A percentile compares a stretch with the other conserved stretches of the same genome.
These are phyloP conservation scores for Bisporella sp. DNA, from an alignment of 2,329 filamentous ascomycete species.

Conservation along the genomic window DNA sequence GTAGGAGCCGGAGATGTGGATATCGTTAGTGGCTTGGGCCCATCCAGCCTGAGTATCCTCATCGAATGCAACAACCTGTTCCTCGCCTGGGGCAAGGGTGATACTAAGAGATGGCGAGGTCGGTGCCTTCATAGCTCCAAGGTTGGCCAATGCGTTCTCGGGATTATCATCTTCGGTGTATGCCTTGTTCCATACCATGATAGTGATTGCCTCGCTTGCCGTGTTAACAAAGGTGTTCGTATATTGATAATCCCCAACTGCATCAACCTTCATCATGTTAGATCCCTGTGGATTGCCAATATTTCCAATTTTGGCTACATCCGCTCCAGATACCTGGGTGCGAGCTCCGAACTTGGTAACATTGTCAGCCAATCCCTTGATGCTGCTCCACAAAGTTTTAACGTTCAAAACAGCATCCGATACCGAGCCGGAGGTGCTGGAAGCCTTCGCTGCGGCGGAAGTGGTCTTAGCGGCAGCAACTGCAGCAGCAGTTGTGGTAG, in stretches of 20 bases:
- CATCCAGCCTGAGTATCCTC: slow-evolving; percentile 22
- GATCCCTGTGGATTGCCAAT: slow-evolving; percentile 20
- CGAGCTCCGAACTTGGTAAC: slow-evolving; percentile 14
- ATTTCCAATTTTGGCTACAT: slow-evolving; percentile 17
- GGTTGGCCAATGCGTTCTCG: slow-evolving; percentile 1
- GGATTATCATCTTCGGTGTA: slow-evolving; percentile 4
- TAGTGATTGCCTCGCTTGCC: slow-evolving; percentile 11
- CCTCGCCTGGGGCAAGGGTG: slow-evolving; percentile 14
- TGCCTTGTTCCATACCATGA: slow-evolving; percentile 25
- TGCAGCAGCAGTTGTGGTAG: slow-evolving; percentile 1
- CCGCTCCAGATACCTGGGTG: slow-evolving; percentile 1
- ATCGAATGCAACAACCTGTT: slow-evolving; percentile 21
- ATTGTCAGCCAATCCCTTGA: slow-evolving; percentile 20
- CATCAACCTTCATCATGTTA: slow-evolving; percentile 23
- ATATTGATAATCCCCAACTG: slow-evolving; percentile 14
- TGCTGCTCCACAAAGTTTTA: slow-evolving; percentile 5
- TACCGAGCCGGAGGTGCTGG: background rate
- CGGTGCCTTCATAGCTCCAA: slow-evolving; percentile 22
- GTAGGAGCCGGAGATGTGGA: slow-evolving; percentile 16
- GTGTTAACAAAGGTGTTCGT: slow-evolving; percentile 23
- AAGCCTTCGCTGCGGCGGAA: slow-evolving; percentile 3
- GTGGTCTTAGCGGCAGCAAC: slow-evolving; percentile 1
- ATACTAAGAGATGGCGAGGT: slow-evolving; percentile 20
- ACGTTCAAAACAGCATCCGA: slow-evolving; percentile 2
- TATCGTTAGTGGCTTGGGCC: slow-evolving; percentile 10